These are phyloP conservation scores for Tuctoria greenei DNA, from an alignment of 176 grass and related monocot species.

Conservation along the genomic window DNA sequence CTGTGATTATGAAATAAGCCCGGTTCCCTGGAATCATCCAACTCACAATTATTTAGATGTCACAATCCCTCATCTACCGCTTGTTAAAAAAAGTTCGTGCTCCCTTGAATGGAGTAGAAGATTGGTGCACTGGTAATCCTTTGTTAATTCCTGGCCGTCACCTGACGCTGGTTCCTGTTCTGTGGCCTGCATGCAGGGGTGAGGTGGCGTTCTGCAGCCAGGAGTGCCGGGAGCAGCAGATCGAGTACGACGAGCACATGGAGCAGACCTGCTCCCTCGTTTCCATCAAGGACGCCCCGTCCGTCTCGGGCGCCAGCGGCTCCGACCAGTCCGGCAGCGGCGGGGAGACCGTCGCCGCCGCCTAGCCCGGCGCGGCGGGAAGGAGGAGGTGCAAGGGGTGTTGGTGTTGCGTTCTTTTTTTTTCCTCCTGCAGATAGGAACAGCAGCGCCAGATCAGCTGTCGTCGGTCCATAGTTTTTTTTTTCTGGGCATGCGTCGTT, in stretches of 20 bases:
- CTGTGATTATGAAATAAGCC: conserved; percentile 19
- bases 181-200: conserved; percentile 51
- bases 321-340: conserved; percentile 62
- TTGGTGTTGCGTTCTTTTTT: not conserved
- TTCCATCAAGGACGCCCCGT: conserved; percentile 42
- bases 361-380: conserved; percentile 20
- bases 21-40: conserved; percentile 7
- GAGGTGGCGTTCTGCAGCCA: conserved; percentile 83
- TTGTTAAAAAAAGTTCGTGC: not conserved
- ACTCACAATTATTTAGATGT: conserved; percentile 11
- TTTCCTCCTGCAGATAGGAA: conserved; percentile 21
- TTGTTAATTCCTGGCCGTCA: not conserved
- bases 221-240: conserved; percentile 70
- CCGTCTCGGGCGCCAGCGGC: conserved; percentile 19
- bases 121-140: not conserved
- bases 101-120: not conserved
- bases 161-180: conserved; percentile 13
- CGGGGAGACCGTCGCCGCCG: conserved; percentile 58
- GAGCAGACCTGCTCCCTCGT: conserved; percentile 57
- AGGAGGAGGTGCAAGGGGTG: not conserved
- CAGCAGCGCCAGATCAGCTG: not conserved
- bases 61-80: conserved; percentile 3
- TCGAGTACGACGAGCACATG: conserved; percentile 57
- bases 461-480: not conserved
- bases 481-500: not conserved